phyloP scores from a whole-genome alignment of 495 filamentous ascomycete genomes.

The Daldinia childiae region DNA sequence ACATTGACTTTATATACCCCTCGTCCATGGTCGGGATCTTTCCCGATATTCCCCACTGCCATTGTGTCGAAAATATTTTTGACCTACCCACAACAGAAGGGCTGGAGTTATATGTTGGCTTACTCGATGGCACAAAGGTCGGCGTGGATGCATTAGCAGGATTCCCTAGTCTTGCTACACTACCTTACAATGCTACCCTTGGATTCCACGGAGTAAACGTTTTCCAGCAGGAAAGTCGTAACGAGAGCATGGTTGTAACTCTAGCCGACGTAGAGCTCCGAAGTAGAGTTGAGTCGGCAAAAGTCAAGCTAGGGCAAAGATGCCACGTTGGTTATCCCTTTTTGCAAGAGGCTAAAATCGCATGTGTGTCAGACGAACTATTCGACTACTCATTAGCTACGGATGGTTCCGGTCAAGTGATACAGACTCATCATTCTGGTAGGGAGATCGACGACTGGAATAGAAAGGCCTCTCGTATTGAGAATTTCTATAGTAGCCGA shows the following conservation, averaged over 20 bases:
- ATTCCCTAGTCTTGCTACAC: slow-evolving; percentile 86
- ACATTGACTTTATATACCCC: slow-evolving; percentile 80
- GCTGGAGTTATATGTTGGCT: slow-evolving; percentile 81
- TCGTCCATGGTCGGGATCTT: slow-evolving; percentile 91
- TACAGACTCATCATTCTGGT: slow-evolving; percentile 75
- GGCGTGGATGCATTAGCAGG: slow-evolving; percentile 85
- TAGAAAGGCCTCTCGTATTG: slow-evolving; percentile 84
- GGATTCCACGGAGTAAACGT: slow-evolving; percentile 93
- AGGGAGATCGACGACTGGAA: slow-evolving; percentile 82
- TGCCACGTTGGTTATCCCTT: slow-evolving; percentile 97
- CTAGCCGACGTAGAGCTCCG: slow-evolving; percentile 76
- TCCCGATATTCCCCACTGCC: slow-evolving; percentile 86
- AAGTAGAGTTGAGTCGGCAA: slow-evolving; percentile 75
- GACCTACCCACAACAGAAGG: slow-evolving; percentile 94
- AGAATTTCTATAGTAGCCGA: slow-evolving; percentile 86
- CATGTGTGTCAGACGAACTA: slow-evolving; percentile 89
- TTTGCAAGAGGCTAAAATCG: slow-evolving; percentile 90
- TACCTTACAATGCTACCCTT: slow-evolving; percentile 80
- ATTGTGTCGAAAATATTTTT: slow-evolving; percentile 93
- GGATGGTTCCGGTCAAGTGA: slow-evolving; percentile 65
- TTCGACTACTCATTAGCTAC: slow-evolving; percentile 84
- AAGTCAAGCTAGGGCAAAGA: slow-evolving; percentile 80
- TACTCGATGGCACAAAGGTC: slow-evolving; percentile 87
- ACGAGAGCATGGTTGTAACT: slow-evolving; percentile 95
- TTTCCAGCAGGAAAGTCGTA: slow-evolving; percentile 96